Evolutionary conservation across 495 filamentous ascomycete genomes (phyloP), one percentile per base, ranked within the genome.

Genomic region (Pseudevernia furfuracea): DNA sequence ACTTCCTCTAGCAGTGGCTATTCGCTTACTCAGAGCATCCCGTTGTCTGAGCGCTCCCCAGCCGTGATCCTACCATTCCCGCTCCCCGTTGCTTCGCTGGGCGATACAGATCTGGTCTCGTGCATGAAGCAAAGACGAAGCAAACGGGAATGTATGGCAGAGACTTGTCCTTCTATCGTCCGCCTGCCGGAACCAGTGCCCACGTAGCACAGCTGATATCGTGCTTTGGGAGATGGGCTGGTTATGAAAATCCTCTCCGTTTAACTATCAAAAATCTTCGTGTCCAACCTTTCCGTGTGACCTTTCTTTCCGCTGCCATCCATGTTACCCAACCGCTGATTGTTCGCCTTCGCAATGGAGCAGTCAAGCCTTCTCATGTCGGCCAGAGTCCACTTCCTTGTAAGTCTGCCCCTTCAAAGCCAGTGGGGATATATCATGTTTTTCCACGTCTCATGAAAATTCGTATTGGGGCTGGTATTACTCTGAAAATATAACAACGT

Each of bases 361-460:
- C 74, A 76, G 66, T 81, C 79, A 23, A 69, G 79, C 64, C 74
- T 75, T 59, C 71, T 82, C 52, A 81, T 82, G 69, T 79, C 80
- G 66, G 82, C 81, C 57, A 77, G 82, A 71, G 79, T 84, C 63
- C 79, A 83, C 66, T 82, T 84, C 66, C 75, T 83, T 67, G 82
- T 84, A 71, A 77, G 81, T 74, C 44, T 49, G 44, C 39, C 19
- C 21, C 25, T 38, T 37, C 38, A 25, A 34, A 23, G 48, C 14
- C 32, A 23, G 49, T 32, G n/a, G 23, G 43, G 44, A 36, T 44
- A 56, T n/a, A 23, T 62, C 36, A 21, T 34, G 37, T 23, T 25
- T 57, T 23, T 41, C 17, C 62, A 55, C 9, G 14, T 39, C 9
- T 14, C 21, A 25, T 38, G 30, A 43, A n/a, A 57, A 37, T 7